Evolutionary conservation across 2,329 filamentous ascomycete species (phyloP).

Genomic region (Penicillium oxalicum): DNA sequence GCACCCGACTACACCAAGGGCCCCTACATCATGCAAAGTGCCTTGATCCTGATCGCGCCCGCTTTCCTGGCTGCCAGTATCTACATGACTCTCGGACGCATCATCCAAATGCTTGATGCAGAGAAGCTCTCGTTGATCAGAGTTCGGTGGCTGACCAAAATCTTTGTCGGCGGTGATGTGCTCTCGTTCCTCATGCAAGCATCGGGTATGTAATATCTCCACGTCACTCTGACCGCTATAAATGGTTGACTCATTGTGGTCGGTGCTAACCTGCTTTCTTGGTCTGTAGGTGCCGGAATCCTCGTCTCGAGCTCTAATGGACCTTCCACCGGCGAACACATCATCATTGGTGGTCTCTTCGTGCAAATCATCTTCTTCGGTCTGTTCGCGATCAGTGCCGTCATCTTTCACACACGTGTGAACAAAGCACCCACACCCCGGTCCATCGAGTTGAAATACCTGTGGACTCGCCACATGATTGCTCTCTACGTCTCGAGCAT

Average conservation of each 20-base stretch:
- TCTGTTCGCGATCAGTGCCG: constrained; percentile 23
- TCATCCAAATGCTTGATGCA: constrained; percentile 23
- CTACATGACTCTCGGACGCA: constrained; percentile 28
- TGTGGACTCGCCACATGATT: constrained; percentile 36
- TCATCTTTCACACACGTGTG: constrained; percentile 27
- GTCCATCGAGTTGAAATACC: constrained; percentile 12
- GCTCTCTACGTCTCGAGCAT: constrained; percentile 22
- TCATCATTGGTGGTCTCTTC: constrained; percentile 29
- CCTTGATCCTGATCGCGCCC: constrained; percentile 25
- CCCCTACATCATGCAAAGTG: constrained; percentile 25
- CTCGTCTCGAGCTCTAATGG: constrained; percentile 17
- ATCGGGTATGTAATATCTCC: constrained; percentile 14
- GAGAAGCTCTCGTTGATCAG: constrained; percentile 19
- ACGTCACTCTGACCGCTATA: background rate
- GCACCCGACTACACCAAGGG: constrained; percentile 21
- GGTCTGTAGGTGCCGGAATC: constrained; percentile 20
- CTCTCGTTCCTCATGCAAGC: constrained; percentile 31
- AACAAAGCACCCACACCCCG: constrained; percentile 22
- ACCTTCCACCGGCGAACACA: constrained; percentile 18
- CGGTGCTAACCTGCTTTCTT: background rate
- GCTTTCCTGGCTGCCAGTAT: constrained; percentile 27
- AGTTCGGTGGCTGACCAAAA: constrained; percentile 23
- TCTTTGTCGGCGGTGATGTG: constrained; percentile 29
- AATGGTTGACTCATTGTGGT: no score
- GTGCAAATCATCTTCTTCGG: constrained; percentile 30